Percentiles rank a stretch among this genome's conserved stretches.
Conservation (phyloP, 768 basidiomycete species). For the Cytidiella melzeri region DNA sequence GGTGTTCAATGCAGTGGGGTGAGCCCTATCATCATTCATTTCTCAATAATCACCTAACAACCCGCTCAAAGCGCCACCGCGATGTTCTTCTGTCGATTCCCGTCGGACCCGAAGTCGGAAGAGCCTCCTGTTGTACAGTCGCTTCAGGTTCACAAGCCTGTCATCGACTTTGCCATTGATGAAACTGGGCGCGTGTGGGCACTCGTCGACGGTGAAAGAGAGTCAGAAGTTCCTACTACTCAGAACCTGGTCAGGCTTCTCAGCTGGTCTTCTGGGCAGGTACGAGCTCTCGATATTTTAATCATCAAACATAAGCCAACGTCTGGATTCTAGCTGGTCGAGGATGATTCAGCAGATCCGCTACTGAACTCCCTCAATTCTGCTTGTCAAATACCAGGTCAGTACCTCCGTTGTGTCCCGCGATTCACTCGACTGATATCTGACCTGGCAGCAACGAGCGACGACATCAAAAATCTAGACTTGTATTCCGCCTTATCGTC, state of each 20-base stretch:
- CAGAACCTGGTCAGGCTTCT: slow-evolving; percentile 17
- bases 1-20: slow-evolving; percentile 75
- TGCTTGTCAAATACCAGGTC: slow-evolving; percentile 41
- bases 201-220: slow-evolving; percentile 43
- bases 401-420: slow-evolving; percentile 5
- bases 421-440: background rate
- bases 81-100: slow-evolving; percentile 45
- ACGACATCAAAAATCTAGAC: slow-evolving; percentile 48
- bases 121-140: slow-evolving; percentile 16
- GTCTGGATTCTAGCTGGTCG: slow-evolving; percentile 36
- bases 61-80: slow-evolving; percentile 68
- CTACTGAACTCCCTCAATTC: slow-evolving; percentile 43
- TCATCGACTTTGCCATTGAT: slow-evolving; percentile 49
- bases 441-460: slow-evolving; percentile 34
- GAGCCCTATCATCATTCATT: slow-evolving; percentile 12
- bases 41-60: too few relatives aligned
- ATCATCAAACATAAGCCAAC: too few relatives aligned
- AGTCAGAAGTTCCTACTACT: slow-evolving; percentile 1
- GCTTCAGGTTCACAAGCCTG: slow-evolving; percentile 50
- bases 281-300: too few relatives aligned
- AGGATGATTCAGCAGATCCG: slow-evolving; percentile 23
- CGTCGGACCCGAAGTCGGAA: slow-evolving; percentile 4
- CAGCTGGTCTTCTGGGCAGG: slow-evolving; percentile 33
- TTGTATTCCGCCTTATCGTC: slow-evolving; percentile 52
- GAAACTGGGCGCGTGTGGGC: slow-evolving; percentile 38